Base-by-base conservation (phyloP, 2,329 filamentous ascomycete genomes). In the Xylaria sp. region DNA sequence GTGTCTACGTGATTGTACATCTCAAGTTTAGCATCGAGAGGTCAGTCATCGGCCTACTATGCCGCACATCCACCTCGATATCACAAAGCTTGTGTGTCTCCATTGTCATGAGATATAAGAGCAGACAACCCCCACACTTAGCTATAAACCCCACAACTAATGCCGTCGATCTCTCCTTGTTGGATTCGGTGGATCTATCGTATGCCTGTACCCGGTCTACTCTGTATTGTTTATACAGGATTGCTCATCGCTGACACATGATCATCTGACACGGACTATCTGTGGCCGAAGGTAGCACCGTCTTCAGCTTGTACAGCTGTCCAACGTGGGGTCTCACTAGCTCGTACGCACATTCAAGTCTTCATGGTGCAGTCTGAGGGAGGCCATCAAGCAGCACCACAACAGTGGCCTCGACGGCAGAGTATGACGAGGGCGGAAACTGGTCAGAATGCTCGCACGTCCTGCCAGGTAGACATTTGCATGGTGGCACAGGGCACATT, bases 231-330 rank as follows among this genome's bases (percentile, higher is more conserved):
- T n/a, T 44, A 38, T 22, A 10, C n/a, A 27, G 39, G 33, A 22
- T 27, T 27, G 7, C 36, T 53, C 25, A 27, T n/a, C 29, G 22
- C 25, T 60, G 17, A 22, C 10, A 47, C 20, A 31, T 38, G 27
- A 57, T 67, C 65, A 67, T 64, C 65, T 67, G 61, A 64, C 61
- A 20, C 36, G 17, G 36, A 11, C n/a, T 29, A 17, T 51, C 31
- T 67, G 65, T 58, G 61, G 50, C 50, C 49, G 56, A 20, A 53
- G 39, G 50, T 57, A 55, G 42, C 20, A 57, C 64, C 10, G 22
- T 15, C 13, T 4, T 39, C 53, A 57, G 36, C 42, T n/a, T 45
- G 56, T 54, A 51, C 36, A 4, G 33, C 44, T 47, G 22, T 17
- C 33, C 5, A 27, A 53, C 27, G 44, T 60, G 50, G 57, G 25